A percentile compares a stretch with the other conserved stretches of the same genome.
These are phyloP conservation scores for Purshia tridentata DNA, from an alignment of 306 rosid genomes.

Conservation along the genomic window DNA sequence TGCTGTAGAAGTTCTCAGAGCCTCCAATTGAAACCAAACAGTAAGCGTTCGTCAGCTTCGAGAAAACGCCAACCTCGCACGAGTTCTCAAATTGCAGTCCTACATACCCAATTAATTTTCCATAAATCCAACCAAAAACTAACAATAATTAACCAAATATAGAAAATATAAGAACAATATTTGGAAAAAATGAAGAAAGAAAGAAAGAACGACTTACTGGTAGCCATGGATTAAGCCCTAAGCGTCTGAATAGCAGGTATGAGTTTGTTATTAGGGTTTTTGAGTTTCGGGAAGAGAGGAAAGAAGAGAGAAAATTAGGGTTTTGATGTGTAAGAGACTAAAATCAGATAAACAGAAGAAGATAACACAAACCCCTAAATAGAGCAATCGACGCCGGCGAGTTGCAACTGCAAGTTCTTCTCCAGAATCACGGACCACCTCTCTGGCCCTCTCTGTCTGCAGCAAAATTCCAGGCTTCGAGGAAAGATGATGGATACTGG, in stretches of 20 bases:
- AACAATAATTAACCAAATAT: not conserved
- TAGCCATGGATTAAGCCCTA: slow-evolving; percentile 14
- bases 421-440: too few relatives aligned
- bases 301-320: too few relatives aligned
- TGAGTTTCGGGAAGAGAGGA: not conserved
- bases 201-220: slow-evolving; percentile 3
- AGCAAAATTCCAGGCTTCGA: too few relatives aligned
- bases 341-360: too few relatives aligned
- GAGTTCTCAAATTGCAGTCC: slow-evolving; percentile 92
- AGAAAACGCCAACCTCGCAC: slow-evolving; percentile 88
- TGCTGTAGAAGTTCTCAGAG: slow-evolving; percentile 87
- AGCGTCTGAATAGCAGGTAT: not conserved
- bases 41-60: slow-evolving; percentile 92
- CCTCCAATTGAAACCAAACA: slow-evolving; percentile 98
- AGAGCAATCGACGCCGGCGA: too few relatives aligned
- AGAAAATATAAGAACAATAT: not conserved
- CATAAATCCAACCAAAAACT: not conserved
- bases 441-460: too few relatives aligned
- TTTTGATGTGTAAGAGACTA: too few relatives aligned
- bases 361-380: too few relatives aligned
- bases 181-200: not conserved
- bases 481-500: too few relatives aligned
- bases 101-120: slow-evolving; percentile 19
- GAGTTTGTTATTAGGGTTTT: too few relatives aligned
- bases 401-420: too few relatives aligned